Evolutionary conservation across 163 green algal genomes (phyloP), one percentile per base, ranked within the genome.

Genomic region (Volvox carteri): DNA sequence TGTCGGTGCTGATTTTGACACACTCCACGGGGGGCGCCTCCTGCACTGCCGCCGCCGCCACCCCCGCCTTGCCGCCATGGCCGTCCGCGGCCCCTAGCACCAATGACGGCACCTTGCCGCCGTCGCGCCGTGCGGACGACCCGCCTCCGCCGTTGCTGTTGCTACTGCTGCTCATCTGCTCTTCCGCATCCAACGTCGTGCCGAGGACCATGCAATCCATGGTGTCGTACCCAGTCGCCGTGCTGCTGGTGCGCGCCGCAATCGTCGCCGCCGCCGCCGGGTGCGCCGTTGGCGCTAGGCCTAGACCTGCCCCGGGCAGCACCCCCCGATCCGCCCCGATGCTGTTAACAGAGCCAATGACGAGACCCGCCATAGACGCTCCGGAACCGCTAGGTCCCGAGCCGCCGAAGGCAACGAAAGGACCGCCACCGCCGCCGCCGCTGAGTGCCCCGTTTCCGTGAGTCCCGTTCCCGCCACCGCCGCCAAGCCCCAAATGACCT

Each of bases 151-250:
- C 33, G 72, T 70, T 79, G 74, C 75, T 74, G 54, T 52, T 54
- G 70, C 54, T 62, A 37, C 28, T 54, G 67, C 83, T 33, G 80
- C 80, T 78, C 16, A 44, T 14, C 65, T 46, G 65, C 1, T 78
- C 65, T 18, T 78, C 65, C n/a, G 28, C 44, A 28, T 88, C 68
- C 52, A 58, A 1, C n/a, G 58, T 56, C 30, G 85, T 41, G 42
- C 68, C 85, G 50, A 83, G 42, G n/a, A 83, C 85, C 73, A 83
- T 60, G 50, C 68, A 80, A 2, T 90, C 75, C 30, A 84, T 67
- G 6, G 28, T 62, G 28, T 84, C 84, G 70, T 84, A 76, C 46
- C 81, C 46, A 23, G 1, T 77, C 28, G 41, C 48, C 25, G 75
- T 84, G 0, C 9, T 65, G 46, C 19, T 42, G 23, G 30, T 33